Base-by-base conservation (phyloP, 2,329 filamentous ascomycete genomes). In the Fusarium nygamai region DNA sequence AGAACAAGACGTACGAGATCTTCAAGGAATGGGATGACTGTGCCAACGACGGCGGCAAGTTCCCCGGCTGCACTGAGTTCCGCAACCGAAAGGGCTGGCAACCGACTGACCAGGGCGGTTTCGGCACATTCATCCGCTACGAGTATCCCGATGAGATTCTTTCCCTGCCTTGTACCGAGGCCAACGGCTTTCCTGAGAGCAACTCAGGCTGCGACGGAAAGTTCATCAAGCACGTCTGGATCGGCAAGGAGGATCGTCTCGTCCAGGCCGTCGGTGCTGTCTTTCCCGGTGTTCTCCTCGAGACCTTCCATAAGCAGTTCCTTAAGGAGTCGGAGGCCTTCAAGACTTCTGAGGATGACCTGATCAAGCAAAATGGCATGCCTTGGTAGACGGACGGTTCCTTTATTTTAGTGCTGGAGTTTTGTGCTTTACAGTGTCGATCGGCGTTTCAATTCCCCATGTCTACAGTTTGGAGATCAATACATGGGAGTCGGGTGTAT, bases 21-120 rank as follows among this genome's bases (percentile, higher is more conserved):
- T 81, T 88, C 50, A 83, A 85, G 69, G 85, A 85, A 50, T 88
- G 87, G 87, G 81, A 82, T 29, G 79, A 78, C 47, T 86, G 84
- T 61, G 79, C 84, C 29, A 78, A 83, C 36, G 83, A 85, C 1
- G 76, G 79, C 39, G 81, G 81, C 69, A 81, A 79, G 50, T 80
- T 79, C 69, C 81, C 83, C 38, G 80, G 81, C 10, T 86, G 84
- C 72, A 77, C 78, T 33, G 79, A 83, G 54, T 84, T 83, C 75
- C 81, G 82, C 33, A 74, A 74, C 59, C 81, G 81, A 70, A 65
- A 57, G 20, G 81, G 81, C 9, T 83, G 83, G 39, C 80, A 80
- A 38, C 83, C 83, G 4, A 84, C 83, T 6, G 83, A 84, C 48
- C 84, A 86, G 71, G 84, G 83, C 34, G 84, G 83, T 22, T 86